phyloP scores from a whole-genome alignment of 1,284 basidiomycete species.

The Inonotus obliquus region DNA sequence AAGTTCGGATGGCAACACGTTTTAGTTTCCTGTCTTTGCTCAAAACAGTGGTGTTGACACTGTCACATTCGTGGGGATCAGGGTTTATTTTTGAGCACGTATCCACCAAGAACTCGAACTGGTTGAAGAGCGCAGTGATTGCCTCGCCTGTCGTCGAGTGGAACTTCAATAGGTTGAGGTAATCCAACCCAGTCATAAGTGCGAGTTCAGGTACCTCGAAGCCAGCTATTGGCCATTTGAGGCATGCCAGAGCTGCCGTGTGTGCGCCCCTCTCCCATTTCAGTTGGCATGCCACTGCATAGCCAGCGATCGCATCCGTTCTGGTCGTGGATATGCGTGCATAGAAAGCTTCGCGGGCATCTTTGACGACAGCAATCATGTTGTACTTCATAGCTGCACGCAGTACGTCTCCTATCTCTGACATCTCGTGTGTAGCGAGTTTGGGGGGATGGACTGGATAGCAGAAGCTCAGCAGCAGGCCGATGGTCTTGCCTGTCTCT shows the following conservation, averaged over 20 bases:
- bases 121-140: not conserved
- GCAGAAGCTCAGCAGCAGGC: slow-evolving; percentile 49
- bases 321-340: not conserved
- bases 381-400: slow-evolving; percentile 35
- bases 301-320: not conserved
- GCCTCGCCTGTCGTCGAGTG: not conserved
- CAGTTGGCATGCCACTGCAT: slow-evolving; percentile 4
- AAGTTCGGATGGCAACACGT: not conserved
- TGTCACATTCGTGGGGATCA: not conserved
- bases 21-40: no score
- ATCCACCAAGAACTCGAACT: not conserved
- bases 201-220: not conserved
- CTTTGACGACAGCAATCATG: slow-evolving; percentile 24
- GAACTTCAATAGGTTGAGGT: slow-evolving; percentile 2
- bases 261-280: slow-evolving; percentile 2
- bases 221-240: not conserved
- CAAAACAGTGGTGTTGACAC: no score
- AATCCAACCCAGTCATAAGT: not conserved
- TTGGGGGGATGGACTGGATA: slow-evolving; percentile 28
- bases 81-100: not conserved
- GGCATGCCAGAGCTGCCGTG: not conserved
- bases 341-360: not conserved
- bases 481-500: slow-evolving; percentile 42
- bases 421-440: not conserved
- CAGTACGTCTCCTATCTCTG: slow-evolving; percentile 22